Evolutionary conservation across 2,329 filamentous ascomycete species (phyloP).

Genomic region (Spiromastix sp.): DNA sequence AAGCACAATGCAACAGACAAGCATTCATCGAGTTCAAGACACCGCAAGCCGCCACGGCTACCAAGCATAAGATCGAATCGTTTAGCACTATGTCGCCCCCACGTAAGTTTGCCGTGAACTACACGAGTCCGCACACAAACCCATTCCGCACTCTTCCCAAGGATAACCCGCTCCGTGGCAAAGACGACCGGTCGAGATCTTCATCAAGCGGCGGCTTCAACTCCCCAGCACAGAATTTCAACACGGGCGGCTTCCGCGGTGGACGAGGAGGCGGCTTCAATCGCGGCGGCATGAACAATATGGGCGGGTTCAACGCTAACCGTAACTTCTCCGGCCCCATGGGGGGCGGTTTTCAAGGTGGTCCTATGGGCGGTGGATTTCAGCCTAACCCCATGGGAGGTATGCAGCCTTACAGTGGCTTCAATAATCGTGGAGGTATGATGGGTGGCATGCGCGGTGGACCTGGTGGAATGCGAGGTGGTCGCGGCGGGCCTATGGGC

Average conservation of each 20-base stretch:
- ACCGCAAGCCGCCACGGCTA: conserved; percentile 72
- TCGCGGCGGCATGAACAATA: conserved; percentile 35
- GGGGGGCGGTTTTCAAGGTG: conserved; percentile 31
- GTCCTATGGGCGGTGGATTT: conserved; percentile 35
- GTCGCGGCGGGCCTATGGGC: conserved; percentile 48
- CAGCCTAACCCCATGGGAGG: conserved; percentile 38
- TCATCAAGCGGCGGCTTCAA: conserved; percentile 42
- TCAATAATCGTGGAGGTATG: conserved; percentile 44
- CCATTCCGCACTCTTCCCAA: conserved; percentile 88
- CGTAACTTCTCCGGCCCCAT: conserved; percentile 39
- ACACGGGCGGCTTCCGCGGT: conserved; percentile 44
- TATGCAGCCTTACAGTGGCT: conserved; percentile 40
- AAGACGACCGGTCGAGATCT: conserved; percentile 47
- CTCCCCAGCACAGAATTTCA: conserved; percentile 28
- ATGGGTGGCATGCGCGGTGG: conserved; percentile 45
- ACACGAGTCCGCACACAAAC: conserved; percentile 67
- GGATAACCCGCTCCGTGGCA: conserved; percentile 63
- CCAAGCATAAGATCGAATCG: conserved; percentile 70
- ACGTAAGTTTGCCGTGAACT: conserved; percentile 63
- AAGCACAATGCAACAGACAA: conserved; percentile 36
- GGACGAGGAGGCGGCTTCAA: conserved; percentile 43
- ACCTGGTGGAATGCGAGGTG: conserved; percentile 48
- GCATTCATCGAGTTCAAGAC: conserved; percentile 79
- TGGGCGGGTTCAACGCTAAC: conserved; percentile 41
- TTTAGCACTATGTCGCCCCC: conserved; percentile 44